Evolutionary conservation across 345 rosid genomes (phyloP).

Genomic region (Geranium brycei): DNA sequence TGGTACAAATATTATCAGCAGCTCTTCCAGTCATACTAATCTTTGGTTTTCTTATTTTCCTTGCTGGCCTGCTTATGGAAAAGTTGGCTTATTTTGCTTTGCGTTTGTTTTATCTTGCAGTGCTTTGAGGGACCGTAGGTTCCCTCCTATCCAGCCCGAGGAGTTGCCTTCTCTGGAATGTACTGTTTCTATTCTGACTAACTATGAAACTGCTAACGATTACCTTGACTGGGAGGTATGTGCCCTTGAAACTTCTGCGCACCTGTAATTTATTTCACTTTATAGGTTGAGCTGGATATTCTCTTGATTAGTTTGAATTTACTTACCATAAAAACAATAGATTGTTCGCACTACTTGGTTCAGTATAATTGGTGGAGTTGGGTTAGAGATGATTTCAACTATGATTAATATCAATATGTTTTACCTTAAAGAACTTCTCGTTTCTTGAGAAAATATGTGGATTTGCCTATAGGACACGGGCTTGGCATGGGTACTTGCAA

Average conservation of each 20-base stretch:
- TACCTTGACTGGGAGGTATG: conserved; percentile 98
- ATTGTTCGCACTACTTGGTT: too few species aligned
- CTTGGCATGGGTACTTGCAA: too few species aligned
- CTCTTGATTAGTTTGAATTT: conserved; percentile 4
- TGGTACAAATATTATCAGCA: too few species aligned
- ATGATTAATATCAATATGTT: too few species aligned
- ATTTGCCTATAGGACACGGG: too few species aligned
- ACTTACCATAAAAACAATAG: background rate
- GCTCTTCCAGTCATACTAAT: background rate
- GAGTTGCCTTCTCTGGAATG: conserved; percentile 87
- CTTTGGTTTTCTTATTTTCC: background rate
- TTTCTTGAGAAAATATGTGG: too few species aligned
- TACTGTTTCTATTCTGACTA: conserved; percentile 73
- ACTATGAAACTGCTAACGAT: conserved; percentile 66
- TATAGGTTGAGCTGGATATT: background rate
- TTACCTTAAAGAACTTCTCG: too few species aligned
- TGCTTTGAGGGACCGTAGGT: conserved; percentile 94
- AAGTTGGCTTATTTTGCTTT: background rate
- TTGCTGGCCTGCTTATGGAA: background rate
- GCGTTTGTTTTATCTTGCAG: conserved; percentile 27
- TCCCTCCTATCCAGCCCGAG: conserved; percentile 82
- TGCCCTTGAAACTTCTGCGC: conserved; percentile 7
- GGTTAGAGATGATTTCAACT: too few species aligned
- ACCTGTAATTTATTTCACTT: too few species aligned
- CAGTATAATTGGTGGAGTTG: too few species aligned